Conservation (phyloP, 2,329 filamentous ascomycete species). For the Botryotinia convoluta region DNA sequence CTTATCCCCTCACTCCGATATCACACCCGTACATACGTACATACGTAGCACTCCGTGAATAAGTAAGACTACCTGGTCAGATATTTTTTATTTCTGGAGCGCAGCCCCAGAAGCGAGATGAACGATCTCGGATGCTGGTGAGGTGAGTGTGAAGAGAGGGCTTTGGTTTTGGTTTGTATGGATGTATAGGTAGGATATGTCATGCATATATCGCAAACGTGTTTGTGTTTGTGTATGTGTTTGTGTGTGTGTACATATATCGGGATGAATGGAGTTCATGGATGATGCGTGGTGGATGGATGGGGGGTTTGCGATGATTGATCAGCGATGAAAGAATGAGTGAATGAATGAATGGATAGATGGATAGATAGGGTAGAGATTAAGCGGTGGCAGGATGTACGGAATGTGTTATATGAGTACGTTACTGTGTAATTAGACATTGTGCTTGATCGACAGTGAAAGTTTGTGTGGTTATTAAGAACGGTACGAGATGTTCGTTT, state of each 20-base stretch:
- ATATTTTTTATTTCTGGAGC: no score
- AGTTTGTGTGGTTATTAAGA: neutral
- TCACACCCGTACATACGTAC: no score
- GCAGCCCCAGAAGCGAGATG: no score
- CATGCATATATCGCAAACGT: neutral
- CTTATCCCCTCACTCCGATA: no score
- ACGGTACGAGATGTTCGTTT: neutral
- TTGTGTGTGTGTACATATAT: neutral
- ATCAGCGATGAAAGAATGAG: neutral
- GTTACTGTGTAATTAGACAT: neutral
- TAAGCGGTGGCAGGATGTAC: neutral
- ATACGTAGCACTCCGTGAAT: no score
- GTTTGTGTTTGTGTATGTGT: neutral
- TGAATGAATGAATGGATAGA: neutral
- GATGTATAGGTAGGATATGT: neutral
- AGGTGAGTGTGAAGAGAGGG: no score
- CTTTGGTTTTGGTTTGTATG: neutral
- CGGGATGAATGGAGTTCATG: neutral
- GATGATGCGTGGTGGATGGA: neutral
- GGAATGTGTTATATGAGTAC: neutral
- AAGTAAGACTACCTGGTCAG: no score
- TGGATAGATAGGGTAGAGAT: neutral
- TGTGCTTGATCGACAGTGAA: neutral
- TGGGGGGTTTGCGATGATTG: neutral
- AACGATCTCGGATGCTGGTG: no score